Base-by-base conservation (phyloP, 2,329 filamentous ascomycete genomes). In the Calonectria honghensis region DNA sequence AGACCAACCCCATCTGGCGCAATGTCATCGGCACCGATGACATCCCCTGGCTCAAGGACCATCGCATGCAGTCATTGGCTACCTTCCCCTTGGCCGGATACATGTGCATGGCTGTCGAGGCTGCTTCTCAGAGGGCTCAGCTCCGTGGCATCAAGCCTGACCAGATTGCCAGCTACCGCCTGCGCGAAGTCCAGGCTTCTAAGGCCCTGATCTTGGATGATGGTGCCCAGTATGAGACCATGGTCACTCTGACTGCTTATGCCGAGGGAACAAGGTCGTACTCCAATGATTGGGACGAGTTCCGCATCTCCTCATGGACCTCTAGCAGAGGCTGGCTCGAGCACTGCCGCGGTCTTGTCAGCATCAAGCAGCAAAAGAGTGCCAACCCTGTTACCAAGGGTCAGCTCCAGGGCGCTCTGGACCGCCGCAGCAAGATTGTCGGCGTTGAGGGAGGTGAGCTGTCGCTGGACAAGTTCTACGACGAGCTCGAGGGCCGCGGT, bases 11-110 rank as follows among this genome's bases (percentile, higher is more conserved):
- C 0, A 86, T 83, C 0, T 90, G 89, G 89, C 84, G 88, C 48
- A 89, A 89, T 72, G 84, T 88, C 31, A 79, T 90, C 37, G 84
- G 85, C 14, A 76, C 87, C 1, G 87, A 89, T 50, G 88, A 90
- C 71, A 78, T 90, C 0, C 89, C 92, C 1, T 93, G 92, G 85
- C 85, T 91, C 7, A 86, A 89, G 57, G 89, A 92, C 76, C 91
- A 93, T 83, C 84, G 84, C 70, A 89, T 93, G 81, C 90, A 92
- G 77, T 90, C 88, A 14, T 82, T 91, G 37, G 88, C 86, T 3
- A 87, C 91, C 41, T 92, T 90, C 79, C 90, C 91, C 35, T 85
- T 90, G 45, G 86, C 89, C 1, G 91, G 88, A 3, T 90, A 88
- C 68, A 79, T 91, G 4, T 85, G 87, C 35, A 90, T 92, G 87